These are phyloP conservation scores for Byssochlamys sp. DNA, from an alignment of 2,329 filamentous ascomycete genomes.

Conservation along the genomic window DNA sequence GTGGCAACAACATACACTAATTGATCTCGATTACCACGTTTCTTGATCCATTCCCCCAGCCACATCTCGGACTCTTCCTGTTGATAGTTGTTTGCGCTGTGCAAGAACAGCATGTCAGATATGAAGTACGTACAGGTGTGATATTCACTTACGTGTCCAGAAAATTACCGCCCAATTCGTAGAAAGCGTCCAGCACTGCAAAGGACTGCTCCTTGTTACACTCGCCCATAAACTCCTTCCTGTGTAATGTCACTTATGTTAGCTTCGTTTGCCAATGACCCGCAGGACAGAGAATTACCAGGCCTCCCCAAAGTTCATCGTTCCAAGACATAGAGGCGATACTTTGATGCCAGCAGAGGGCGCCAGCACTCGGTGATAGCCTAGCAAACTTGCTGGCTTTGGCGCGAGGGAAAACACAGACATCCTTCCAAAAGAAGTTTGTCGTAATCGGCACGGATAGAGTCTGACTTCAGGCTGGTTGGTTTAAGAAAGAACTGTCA, in stretches of 20 bases:
- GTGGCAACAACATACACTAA: conserved; percentile 30
- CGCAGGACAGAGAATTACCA: neutral
- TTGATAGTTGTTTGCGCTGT: conserved; percentile 37
- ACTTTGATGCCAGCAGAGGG: conserved; percentile 15
- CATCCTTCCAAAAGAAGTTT: no score
- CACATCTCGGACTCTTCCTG: conserved; percentile 38
- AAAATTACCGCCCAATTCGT: conserved; percentile 43
- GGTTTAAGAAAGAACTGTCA: no score
- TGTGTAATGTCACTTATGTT: neutral
- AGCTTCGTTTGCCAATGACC: no score
- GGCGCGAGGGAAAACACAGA: conserved; percentile 1
- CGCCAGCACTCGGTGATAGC: conserved; percentile 16
- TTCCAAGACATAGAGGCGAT: conserved; percentile 22
- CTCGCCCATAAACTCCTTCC: conserved; percentile 28
- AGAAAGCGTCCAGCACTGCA: conserved; percentile 20
- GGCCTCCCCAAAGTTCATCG: conserved; percentile 23
- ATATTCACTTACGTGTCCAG: conserved; percentile 35
- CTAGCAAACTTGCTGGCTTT: conserved; percentile 10
- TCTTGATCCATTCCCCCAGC: conserved; percentile 44
- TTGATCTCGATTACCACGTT: conserved; percentile 37
- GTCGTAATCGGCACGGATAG: no score
- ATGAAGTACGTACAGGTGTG: neutral
- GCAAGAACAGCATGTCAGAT: no score
- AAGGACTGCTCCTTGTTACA: conserved; percentile 15
- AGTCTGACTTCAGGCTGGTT: no score